Conservation (phyloP, 164 flowering plant species). For the Annona squamosa region DNA sequence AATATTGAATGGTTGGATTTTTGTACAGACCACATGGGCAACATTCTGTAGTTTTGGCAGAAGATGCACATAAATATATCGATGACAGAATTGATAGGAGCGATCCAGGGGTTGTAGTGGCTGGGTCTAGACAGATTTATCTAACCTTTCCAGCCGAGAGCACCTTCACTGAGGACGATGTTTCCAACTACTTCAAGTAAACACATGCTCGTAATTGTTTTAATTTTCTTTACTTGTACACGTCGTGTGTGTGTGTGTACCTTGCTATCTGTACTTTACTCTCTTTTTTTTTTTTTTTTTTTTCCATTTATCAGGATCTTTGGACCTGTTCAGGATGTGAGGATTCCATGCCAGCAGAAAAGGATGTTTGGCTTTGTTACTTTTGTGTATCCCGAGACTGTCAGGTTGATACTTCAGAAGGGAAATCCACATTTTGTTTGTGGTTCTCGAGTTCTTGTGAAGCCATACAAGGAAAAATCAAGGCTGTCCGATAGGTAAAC, state of each 20-base stretch:
- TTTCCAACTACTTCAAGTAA: conserved; percentile 76
- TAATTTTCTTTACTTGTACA: neutral
- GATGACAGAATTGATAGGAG: conserved; percentile 51
- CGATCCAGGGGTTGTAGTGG: conserved; percentile 58
- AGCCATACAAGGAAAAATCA: conserved; percentile 84
- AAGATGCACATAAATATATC: conserved; percentile 60
- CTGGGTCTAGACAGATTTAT: conserved; percentile 81
- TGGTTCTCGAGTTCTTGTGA: conserved; percentile 94
- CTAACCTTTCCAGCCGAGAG: conserved; percentile 91
- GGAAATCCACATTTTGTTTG: conserved; percentile 86
- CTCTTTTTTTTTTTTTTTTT: neutral
- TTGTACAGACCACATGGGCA: conserved; percentile 87
- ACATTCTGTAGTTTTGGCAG: conserved; percentile 71
- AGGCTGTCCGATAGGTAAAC: conserved; percentile 59
- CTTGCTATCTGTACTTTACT: neutral
- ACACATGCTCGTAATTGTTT: neutral
- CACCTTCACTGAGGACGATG: conserved; percentile 84
- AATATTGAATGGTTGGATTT: conserved; percentile 3
- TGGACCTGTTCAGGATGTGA: conserved; percentile 93
- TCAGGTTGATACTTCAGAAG: conserved; percentile 48
- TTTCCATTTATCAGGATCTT: conserved; percentile 35
- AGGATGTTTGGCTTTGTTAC: conserved; percentile 96
- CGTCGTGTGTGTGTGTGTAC: neutral
- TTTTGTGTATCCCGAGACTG: conserved; percentile 66
- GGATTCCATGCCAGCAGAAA: conserved; percentile 90